phyloP scores from a whole-genome alignment of 768 basidiomycete species.

The Lactarius sanguifluus region DNA sequence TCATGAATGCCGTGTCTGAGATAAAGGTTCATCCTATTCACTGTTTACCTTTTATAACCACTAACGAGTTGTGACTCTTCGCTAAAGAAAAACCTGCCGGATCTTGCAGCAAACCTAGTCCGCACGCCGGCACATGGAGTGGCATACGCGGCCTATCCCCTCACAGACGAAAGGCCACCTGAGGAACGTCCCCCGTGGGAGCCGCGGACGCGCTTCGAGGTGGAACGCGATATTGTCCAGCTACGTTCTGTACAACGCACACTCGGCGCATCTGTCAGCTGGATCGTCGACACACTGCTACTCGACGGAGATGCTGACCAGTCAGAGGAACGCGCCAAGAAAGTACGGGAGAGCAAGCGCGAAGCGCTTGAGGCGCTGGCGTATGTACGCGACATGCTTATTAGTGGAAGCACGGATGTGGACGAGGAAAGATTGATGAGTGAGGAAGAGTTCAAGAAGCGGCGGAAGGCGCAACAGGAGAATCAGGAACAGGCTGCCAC shows the following conservation, averaged over 20 bases:
- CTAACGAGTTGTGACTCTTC: conserved; percentile 11
- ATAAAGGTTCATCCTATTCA: conserved; percentile 52
- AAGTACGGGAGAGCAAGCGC: conserved; percentile 45
- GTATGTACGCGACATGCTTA: conserved; percentile 74
- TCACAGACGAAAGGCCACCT: conserved; percentile 56
- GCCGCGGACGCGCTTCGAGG: conserved; percentile 63
- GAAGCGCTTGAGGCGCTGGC: conserved; percentile 76
- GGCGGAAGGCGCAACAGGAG: conserved; percentile 33
- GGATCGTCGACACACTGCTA: conserved; percentile 71
- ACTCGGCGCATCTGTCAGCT: conserved; percentile 67
- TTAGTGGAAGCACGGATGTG: conserved; percentile 50
- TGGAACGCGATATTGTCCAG: conserved; percentile 60
- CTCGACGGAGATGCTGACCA: conserved; percentile 50
- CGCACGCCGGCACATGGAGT: conserved; percentile 47
- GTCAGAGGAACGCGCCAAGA: conserved; percentile 42
- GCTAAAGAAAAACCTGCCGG: conserved; percentile 65
- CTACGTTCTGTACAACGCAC: conserved; percentile 57
- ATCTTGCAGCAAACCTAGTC: conserved; percentile 67
- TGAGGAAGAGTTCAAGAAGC: conserved; percentile 49
- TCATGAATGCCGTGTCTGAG: conserved; percentile 79
- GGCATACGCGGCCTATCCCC: conserved; percentile 54
- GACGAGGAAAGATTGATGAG: conserved; percentile 69
- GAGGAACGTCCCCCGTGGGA: conserved; percentile 70
- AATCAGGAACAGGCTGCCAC: conserved; percentile 22
- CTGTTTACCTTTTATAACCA: conserved; percentile 11